These are phyloP conservation scores for Pestalotiopsis sp. DNA, from an alignment of 2,329 filamentous ascomycete species.

Conservation along the genomic window DNA sequence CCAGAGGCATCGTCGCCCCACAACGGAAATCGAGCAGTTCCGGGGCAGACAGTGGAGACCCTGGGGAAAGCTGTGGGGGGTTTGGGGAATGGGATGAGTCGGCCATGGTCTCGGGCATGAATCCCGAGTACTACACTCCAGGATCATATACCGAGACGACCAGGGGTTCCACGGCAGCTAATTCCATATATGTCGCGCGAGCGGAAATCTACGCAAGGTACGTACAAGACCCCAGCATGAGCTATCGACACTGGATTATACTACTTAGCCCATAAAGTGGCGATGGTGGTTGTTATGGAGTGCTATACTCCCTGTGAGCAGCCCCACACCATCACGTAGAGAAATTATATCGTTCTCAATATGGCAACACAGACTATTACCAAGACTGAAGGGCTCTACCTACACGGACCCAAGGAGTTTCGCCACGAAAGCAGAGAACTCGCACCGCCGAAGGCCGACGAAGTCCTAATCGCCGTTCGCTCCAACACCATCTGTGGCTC, in stretches of 20 bases:
- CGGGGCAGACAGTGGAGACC: background rate
- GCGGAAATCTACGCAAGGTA: background rate
- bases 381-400: background rate
- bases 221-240: background rate
- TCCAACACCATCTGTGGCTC: slow-evolving; percentile 65
- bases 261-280: background rate
- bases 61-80: background rate
- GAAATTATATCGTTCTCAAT: background rate
- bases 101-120: background rate
- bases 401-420: background rate
- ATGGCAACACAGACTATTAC: background rate
- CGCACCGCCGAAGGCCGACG: slow-evolving; percentile 46
- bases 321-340: background rate
- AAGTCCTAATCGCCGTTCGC: slow-evolving; percentile 60
- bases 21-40: background rate
- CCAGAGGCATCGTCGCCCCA: background rate
- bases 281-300: background rate
- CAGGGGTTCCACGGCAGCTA: background rate
- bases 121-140: background rate
- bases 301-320: background rate
- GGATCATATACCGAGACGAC: background rate
- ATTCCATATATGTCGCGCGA: background rate
- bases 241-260: background rate
- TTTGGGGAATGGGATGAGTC: background rate
- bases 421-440: background rate